phyloP scores from a whole-genome alignment of 164 flowering plant genomes.

The Piper betle region DNA sequence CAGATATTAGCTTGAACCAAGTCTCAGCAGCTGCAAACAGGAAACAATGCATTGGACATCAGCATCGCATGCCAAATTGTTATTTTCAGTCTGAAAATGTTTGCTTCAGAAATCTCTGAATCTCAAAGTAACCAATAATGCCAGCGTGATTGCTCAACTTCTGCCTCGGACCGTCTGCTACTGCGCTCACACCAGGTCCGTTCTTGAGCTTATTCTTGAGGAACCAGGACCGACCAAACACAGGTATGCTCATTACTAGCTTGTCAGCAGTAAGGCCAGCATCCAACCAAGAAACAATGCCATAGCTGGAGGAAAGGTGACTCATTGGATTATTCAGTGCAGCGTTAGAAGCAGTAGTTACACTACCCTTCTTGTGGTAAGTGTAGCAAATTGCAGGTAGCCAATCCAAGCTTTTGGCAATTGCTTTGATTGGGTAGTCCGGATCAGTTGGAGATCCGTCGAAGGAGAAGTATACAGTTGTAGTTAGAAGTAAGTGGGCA shows the following conservation, averaged over 20 bases:
- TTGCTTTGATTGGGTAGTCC: constrained; percentile 3
- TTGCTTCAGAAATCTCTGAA: background rate
- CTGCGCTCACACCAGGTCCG: constrained; percentile 26
- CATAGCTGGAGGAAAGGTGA: constrained; percentile 20
- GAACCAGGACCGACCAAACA: constrained; percentile 25
- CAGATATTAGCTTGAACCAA: background rate
- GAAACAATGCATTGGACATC: background rate
- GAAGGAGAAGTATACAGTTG: constrained; percentile 1
- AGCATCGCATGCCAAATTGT: background rate
- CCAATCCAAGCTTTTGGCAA: background rate
- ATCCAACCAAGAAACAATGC: constrained; percentile 18
- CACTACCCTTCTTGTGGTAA: background rate
- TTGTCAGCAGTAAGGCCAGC: constrained; percentile 14
- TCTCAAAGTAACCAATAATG: constrained; percentile 7
- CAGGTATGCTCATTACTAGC: constrained; percentile 22
- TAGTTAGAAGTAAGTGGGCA: background rate
- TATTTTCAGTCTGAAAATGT: too few relatives aligned
- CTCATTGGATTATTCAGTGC: constrained; percentile 15
- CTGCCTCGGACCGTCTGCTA: constrained; percentile 20
- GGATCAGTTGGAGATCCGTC: background rate
- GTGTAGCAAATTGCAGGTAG: background rate
- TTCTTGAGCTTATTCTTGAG: constrained; percentile 14
- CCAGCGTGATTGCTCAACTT: constrained; percentile 6
- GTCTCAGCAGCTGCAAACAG: background rate
- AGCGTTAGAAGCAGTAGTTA: background rate